Evolutionary conservation across 106 monocot species (phyloP).

Genomic region (Dendrobium nobile): DNA sequence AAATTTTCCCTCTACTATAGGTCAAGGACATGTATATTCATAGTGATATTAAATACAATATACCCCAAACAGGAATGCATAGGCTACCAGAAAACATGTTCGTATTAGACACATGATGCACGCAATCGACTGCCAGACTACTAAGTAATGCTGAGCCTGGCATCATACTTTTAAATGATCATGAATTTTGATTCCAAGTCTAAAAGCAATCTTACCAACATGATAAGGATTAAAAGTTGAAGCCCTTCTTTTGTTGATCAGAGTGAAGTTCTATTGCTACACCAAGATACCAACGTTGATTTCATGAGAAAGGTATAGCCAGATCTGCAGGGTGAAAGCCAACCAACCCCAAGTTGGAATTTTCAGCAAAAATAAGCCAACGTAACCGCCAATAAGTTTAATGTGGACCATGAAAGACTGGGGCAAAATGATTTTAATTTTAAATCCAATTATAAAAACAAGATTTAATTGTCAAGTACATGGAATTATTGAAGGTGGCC

Average conservation of each 20-base stretch:
- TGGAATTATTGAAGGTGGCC: not conserved
- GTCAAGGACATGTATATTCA: too few species aligned
- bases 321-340: slow-evolving; percentile 79
- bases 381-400: slow-evolving; percentile 39
- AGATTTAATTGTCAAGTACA: slow-evolving; percentile 13
- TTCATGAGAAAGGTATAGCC: slow-evolving; percentile 46
- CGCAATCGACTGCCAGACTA: slow-evolving; percentile 15
- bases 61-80: too few species aligned
- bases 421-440: slow-evolving; percentile 18
- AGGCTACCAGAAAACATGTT: not conserved
- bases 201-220: slow-evolving; percentile 85
- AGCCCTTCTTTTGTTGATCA: slow-evolving; percentile 57
- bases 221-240: slow-evolving; percentile 47
- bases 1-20: too few species aligned
- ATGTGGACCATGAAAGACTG: slow-evolving; percentile 33
- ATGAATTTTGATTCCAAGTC: slow-evolving; percentile 11
- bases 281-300: slow-evolving; percentile 57
- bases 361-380: slow-evolving; percentile 63
- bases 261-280: slow-evolving; percentile 50
- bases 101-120: not conserved
- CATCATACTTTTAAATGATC: slow-evolving; percentile 6
- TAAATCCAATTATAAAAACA: slow-evolving; percentile 13
- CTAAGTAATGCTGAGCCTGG: slow-evolving; percentile 16
- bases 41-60: too few species aligned
- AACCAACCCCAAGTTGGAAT: slow-evolving; percentile 70